Conservation (phyloP, 345 rosid genomes). For the Kandelia obovata region DNA sequence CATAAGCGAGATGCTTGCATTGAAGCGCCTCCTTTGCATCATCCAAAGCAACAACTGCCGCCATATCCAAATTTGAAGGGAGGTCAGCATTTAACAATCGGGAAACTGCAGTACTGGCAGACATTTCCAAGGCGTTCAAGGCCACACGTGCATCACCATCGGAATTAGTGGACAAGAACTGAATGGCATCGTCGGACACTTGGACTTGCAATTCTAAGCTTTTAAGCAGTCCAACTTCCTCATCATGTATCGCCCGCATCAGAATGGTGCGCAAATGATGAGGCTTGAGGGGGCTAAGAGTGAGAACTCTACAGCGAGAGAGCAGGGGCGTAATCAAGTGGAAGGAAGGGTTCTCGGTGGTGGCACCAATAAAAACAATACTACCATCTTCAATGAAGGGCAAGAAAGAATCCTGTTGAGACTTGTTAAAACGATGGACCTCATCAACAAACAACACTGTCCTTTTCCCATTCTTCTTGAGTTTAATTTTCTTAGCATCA, state of each 20-base stretch:
- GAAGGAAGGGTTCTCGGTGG: constrained; percentile 86
- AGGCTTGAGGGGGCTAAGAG: constrained; percentile 62
- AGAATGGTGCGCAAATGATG: constrained; percentile 46
- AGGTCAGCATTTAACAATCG: constrained; percentile 16
- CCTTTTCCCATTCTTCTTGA: constrained; percentile 33
- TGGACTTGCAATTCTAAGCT: constrained; percentile 28
- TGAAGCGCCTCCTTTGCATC: constrained; percentile 86
- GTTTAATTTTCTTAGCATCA: constrained; percentile 49
- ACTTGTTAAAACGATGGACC: constrained; percentile 77
- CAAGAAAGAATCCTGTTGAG: constrained; percentile 81
- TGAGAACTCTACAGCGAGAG: constrained; percentile 68
- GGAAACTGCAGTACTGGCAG: constrained; percentile 56
- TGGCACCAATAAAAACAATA: constrained; percentile 75
- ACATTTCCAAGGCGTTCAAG: constrained; percentile 63
- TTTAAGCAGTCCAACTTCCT: constrained; percentile 41
- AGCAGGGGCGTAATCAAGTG: constrained; percentile 75
- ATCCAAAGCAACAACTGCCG: constrained; percentile 37
- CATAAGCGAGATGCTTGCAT: constrained; percentile 76
- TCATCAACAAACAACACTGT: constrained; percentile 80
- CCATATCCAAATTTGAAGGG: background rate
- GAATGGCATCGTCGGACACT: constrained; percentile 45
- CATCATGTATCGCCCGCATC: constrained; percentile 45
- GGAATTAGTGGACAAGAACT: constrained; percentile 55
- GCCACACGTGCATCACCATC: constrained; percentile 90
- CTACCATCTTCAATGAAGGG: constrained; percentile 86